A percentile compares a stretch with the other conserved stretches of the same genome.
Conservation (phyloP, 2,329 filamentous ascomycete species). For the Cercospora brassicicola region DNA sequence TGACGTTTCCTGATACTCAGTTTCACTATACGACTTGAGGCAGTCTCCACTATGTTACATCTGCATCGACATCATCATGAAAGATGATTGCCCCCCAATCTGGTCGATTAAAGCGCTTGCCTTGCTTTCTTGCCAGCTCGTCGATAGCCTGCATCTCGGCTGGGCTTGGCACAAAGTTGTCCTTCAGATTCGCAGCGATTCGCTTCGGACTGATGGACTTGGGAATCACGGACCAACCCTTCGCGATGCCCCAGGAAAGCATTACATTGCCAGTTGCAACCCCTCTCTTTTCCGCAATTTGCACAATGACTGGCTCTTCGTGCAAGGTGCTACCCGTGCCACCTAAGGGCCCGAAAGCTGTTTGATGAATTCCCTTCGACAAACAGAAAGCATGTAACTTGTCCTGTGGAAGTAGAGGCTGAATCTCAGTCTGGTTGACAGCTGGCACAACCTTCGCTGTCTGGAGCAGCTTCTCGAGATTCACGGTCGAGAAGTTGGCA, state of each 20-base stretch:
- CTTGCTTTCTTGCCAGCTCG: slow-evolving; percentile 38
- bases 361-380: slow-evolving; percentile 22
- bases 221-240: slow-evolving; percentile 40
- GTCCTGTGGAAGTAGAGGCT: slow-evolving; percentile 20
- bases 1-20: slow-evolving; percentile 16
- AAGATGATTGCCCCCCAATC: slow-evolving; percentile 50
- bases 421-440: slow-evolving; percentile 24
- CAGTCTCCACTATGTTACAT: neutral
- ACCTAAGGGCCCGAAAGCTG: slow-evolving; percentile 21
- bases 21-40: slow-evolving; percentile 1
- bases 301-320: slow-evolving; percentile 15
- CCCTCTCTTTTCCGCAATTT: slow-evolving; percentile 18
- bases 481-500: slow-evolving; percentile 50
- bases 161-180: slow-evolving; percentile 16
- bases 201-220: slow-evolving; percentile 36
- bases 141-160: slow-evolving; percentile 27
- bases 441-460: slow-evolving; percentile 21
- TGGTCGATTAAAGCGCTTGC: slow-evolving; percentile 50
- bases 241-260: slow-evolving; percentile 41
- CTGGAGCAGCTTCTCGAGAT: slow-evolving; percentile 42
- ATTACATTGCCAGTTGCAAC: slow-evolving; percentile 37
- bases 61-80: slow-evolving; percentile 39
- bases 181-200: slow-evolving; percentile 21
- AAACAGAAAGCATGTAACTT: slow-evolving; percentile 17
- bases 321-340: slow-evolving; percentile 19